phyloP scores from a whole-genome alignment of 305 asterid species.

The Solanum hybrid region DNA sequence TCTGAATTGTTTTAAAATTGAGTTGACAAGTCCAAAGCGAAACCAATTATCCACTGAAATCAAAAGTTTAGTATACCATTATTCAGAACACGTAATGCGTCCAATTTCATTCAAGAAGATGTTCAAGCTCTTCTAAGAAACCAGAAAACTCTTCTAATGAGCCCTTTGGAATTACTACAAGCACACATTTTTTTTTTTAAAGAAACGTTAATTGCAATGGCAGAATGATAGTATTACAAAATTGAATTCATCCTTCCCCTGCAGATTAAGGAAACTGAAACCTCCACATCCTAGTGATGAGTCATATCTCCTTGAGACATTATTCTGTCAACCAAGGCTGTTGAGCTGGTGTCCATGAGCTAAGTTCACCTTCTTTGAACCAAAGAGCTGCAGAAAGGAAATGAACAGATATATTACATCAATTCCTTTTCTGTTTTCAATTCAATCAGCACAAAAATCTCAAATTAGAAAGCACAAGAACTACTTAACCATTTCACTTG shows the following conservation, averaged over 20 bases:
- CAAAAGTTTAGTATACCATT: neutral
- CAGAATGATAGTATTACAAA: slow-evolving; percentile 10
- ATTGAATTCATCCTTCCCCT: slow-evolving; percentile 7
- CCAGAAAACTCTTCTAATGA: neutral
- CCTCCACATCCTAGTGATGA: neutral
- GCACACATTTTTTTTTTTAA: neutral
- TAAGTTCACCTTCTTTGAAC: slow-evolving; percentile 70
- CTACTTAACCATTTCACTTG: neutral
- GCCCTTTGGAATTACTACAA: neutral
- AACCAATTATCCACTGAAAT: neutral
- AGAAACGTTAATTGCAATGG: neutral
- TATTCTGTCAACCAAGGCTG: slow-evolving; percentile 77
- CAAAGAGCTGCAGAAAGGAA: slow-evolving; percentile 54
- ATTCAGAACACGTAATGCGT: no score
- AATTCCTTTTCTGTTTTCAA: neutral
- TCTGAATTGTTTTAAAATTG: neutral
- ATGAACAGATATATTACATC: neutral
- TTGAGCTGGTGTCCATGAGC: slow-evolving; percentile 57
- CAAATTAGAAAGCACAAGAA: neutral
- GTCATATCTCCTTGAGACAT: neutral
- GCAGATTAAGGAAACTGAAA: slow-evolving; percentile 1
- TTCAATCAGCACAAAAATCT: neutral
- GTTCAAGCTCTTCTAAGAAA: no score
- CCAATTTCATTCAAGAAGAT: neutral
- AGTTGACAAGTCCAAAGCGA: neutral